Evolutionary conservation across 805 yeast genomes (phyloP).

Genomic region (Candida sonorensis): DNA sequence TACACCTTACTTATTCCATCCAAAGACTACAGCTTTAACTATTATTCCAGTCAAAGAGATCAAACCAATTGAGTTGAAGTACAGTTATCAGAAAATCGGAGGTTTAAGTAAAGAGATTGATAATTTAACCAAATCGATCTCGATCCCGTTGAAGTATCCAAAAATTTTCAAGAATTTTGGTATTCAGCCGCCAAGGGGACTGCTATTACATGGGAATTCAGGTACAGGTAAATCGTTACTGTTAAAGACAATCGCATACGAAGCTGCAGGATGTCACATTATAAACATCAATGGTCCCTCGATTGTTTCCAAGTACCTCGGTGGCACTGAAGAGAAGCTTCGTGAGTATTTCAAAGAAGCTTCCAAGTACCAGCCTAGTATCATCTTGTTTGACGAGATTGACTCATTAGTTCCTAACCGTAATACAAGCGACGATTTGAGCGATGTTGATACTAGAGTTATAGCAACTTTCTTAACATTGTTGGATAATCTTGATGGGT

Average conservation of each 20-base stretch:
- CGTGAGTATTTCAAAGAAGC: conserved; percentile 84
- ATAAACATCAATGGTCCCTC: conserved; percentile 86
- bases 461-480: conserved; percentile 82
- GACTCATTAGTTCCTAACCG: conserved; percentile 88
- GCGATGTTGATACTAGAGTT: conserved; percentile 85
- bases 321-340: conserved; percentile 88
- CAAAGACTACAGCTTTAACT: too few species aligned
- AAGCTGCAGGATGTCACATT: conserved; percentile 67
- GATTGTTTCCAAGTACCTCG: conserved; percentile 85
- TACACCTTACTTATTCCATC: conserved; percentile 25
- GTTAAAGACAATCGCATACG: conserved; percentile 73
- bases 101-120: conserved; percentile 66
- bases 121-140: conserved; percentile 57
- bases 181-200: conserved; percentile 90
- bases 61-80: conserved; percentile 33
- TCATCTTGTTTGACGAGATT: conserved; percentile 86
- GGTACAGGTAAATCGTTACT: conserved; percentile 96
- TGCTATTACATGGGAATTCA: conserved; percentile 91
- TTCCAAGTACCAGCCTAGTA: conserved; percentile 73
- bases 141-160: conserved; percentile 76
- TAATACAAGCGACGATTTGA: conserved; percentile 67
- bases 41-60: too few species aligned
- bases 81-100: conserved; percentile 47
- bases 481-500: conserved; percentile 70
- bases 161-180: conserved; percentile 74